Evolutionary conservation across 768 basidiomycete species (phyloP).

Genomic region (Trametes meyenii): DNA sequence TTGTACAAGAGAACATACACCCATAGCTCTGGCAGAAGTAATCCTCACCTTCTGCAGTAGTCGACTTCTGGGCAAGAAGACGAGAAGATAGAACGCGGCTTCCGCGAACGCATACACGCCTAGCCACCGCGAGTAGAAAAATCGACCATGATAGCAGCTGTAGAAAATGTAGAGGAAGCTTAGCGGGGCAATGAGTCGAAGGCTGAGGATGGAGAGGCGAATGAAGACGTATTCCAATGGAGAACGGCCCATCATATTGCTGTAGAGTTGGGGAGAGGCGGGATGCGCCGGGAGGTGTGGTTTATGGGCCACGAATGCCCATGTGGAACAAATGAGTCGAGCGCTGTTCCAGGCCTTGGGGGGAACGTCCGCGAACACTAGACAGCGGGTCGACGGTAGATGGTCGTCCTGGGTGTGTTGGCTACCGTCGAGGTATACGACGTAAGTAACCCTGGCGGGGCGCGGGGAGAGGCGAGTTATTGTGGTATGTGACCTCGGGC

Average conservation of each 20-base stretch:
- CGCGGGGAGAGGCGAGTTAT: too few species aligned
- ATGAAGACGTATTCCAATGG: conserved; percentile 59
- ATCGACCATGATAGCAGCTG: conserved; percentile 30
- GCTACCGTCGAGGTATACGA: too few species aligned
- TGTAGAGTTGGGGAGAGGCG: background rate
- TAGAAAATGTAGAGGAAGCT: conserved; percentile 44
- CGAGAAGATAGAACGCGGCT: conserved; percentile 48
- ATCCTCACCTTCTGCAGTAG: conserved; percentile 51
- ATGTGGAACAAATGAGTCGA: conserved; percentile 2
- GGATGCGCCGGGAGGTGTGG: background rate
- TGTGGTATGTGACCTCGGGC: too few species aligned
- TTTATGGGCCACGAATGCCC: background rate
- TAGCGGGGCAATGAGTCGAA: conserved; percentile 53
- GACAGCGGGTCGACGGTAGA: too few species aligned
- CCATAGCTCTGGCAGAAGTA: background rate
- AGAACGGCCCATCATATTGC: conserved; percentile 35
- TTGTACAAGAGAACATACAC: background rate
- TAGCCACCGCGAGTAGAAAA: conserved; percentile 36
- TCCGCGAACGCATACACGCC: conserved; percentile 46
- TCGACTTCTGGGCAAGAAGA: conserved; percentile 51
- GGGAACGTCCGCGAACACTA: background rate
- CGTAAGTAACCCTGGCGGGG: too few species aligned
- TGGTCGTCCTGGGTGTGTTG: too few species aligned
- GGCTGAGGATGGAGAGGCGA: conserved; percentile 43
- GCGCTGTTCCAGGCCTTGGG: conserved; percentile 14